Base-by-base conservation (phyloP, 768 basidiomycete genomes). In the Tulasnella sp. region DNA sequence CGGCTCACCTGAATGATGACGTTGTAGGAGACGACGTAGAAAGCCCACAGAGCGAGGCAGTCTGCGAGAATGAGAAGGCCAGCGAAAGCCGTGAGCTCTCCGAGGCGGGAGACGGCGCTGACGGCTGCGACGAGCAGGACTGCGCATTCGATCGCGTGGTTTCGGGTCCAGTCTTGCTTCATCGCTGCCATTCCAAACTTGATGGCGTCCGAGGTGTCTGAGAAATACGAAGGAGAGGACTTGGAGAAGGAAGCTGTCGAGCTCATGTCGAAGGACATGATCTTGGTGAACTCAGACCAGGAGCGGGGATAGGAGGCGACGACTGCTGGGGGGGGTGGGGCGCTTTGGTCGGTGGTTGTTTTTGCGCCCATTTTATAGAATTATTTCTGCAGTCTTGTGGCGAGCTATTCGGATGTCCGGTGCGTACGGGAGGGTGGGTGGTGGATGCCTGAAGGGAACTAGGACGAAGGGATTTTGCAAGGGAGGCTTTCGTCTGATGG, bases 1-100 rank as follows among this genome's bases (percentile, higher is more conserved):
- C 20, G 64, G 74, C 85, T 78, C 80, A 96, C 95, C 89, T 99
- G 97, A 81, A 98, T 93, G 94, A 99, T 98, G 85, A 99, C 89
- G 31, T 92, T 93, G 78, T 99, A 87, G 78, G 98, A 91, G 1
- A 94, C 92, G 0, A 94, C 90, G 84, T 97, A 93, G 87, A 97
- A 97, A 0, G 96, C 95, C 86, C 93, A 93, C 81, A 98, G 90
- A 86, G 96, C 89, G 46, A 96, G 84, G 85, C 96, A 97, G 85
- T 99, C 98, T 72, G 97, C 89, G 14, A 89, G 89, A 72, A 99
- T 89, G 76, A 95, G 88, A 20, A 99, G 85, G 0, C 96, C 96
- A 0, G 96, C 98, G 20, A 98, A 91, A 14, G 96, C 94, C 84
- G 97, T 98, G 82, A 98, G 97, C 86, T 99, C 97, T 81, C 90